These are phyloP conservation scores for Aspergillus melleus DNA, from an alignment of 2,329 filamentous ascomycete genomes.

Conservation along the genomic window DNA sequence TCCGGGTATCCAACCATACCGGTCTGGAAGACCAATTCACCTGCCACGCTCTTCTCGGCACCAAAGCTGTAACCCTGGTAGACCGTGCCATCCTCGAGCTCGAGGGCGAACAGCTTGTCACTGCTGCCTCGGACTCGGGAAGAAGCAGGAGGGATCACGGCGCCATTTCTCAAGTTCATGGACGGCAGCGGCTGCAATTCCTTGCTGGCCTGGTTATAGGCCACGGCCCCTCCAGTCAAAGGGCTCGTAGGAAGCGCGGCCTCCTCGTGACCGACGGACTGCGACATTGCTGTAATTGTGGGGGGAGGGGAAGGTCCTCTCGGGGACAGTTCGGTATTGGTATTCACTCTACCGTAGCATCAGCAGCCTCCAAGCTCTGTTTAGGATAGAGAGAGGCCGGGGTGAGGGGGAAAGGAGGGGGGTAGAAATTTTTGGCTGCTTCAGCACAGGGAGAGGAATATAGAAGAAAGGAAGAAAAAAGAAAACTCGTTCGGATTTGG, in stretches of 20 bases:
- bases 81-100: slow-evolving; percentile 86
- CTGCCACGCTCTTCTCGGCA: slow-evolving; percentile 88
- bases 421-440: slow-evolving; percentile 23
- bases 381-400: slow-evolving; percentile 8
- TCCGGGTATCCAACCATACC: slow-evolving; percentile 99
- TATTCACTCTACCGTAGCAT: slow-evolving; percentile 42
- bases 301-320: slow-evolving; percentile 36
- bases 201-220: slow-evolving; percentile 34
- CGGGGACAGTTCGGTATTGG: slow-evolving; percentile 34
- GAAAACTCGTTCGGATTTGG: slow-evolving; percentile 11
- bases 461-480: slow-evolving; percentile 22
- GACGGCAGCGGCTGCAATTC: slow-evolving; percentile 32
- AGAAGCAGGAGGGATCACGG: slow-evolving; percentile 58
- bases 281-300: slow-evolving; percentile 30
- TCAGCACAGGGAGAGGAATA: slow-evolving; percentile 29
- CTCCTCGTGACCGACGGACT: slow-evolving; percentile 32
- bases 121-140: slow-evolving; percentile 54
- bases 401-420: slow-evolving; percentile 1
- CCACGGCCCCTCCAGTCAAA: slow-evolving; percentile 41
- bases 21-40: slow-evolving; percentile 98
- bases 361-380: slow-evolving; percentile 32
- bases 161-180: slow-evolving; percentile 32
- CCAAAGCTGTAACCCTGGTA: slow-evolving; percentile 97
- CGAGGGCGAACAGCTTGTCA: slow-evolving; percentile 74
- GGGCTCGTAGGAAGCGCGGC: slow-evolving; percentile 39